These are phyloP conservation scores for Colletotrichum siamense DNA, from an alignment of 2,329 filamentous ascomycete genomes.

Conservation along the genomic window DNA sequence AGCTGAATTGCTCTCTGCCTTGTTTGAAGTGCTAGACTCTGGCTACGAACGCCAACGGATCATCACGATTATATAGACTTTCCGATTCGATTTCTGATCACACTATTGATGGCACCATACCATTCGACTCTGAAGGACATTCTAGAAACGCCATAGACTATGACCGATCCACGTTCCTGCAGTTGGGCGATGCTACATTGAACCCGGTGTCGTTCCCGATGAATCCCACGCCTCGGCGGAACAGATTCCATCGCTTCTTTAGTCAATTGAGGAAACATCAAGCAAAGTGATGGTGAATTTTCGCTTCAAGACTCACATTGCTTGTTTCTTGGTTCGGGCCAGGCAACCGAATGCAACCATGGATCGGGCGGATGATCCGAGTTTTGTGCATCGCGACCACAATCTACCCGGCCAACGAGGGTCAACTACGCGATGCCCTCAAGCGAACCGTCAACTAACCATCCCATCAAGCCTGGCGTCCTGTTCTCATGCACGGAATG, in stretches of 20 bases:
- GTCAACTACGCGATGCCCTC: not conserved
- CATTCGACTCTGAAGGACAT: not conserved
- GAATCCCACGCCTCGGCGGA: not conserved
- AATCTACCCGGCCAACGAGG: not conserved
- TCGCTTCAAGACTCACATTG: not conserved
- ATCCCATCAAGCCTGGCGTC: not conserved
- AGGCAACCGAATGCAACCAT: not conserved
- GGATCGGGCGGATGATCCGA: not conserved
- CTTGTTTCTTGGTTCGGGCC: not conserved
- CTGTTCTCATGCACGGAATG: not conserved
- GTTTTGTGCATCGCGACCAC: not conserved
- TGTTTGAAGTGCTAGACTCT: not conserved
- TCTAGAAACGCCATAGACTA: not conserved
- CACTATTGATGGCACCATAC: not conserved
- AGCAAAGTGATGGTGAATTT: not conserved
- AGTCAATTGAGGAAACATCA: not conserved
- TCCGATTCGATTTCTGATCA: fast-evolving
- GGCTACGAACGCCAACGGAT: not conserved
- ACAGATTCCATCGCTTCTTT: not conserved
- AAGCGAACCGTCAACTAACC: not conserved
- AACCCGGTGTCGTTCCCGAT: not conserved
- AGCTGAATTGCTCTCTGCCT: not conserved
- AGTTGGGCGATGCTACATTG: not conserved
- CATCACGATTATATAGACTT: not conserved
- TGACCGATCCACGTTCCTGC: not conserved